Evolutionary conservation across 345 rosid species (phyloP).

Genomic region (Jatropha curcas): DNA sequence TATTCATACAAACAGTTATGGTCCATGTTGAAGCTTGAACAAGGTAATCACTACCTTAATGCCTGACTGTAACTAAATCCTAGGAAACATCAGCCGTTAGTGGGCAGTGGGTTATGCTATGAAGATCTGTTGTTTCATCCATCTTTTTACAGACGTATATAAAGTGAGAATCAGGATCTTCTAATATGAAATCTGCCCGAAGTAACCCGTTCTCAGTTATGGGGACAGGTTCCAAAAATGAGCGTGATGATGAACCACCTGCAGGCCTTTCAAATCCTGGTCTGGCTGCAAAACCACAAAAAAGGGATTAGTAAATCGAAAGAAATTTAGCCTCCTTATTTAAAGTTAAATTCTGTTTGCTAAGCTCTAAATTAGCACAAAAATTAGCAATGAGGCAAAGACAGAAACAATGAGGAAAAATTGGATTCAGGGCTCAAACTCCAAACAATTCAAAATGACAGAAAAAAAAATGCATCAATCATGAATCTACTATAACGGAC

Average conservation of each 20-base stretch:
- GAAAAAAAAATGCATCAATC: not conserved
- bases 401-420: not conserved
- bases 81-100: conserved; percentile 41
- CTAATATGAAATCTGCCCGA: conserved; percentile 62
- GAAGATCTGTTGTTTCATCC: conserved; percentile 35
- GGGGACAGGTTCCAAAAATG: conserved; percentile 67
- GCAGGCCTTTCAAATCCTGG: conserved; percentile 66
- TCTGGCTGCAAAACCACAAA: conserved; percentile 58
- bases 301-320: not conserved
- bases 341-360: not conserved
- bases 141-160: conserved; percentile 74
- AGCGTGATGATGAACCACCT: conserved; percentile 43
- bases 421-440: not conserved
- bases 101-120: conserved; percentile 37
- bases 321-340: no score
- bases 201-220: conserved; percentile 64
- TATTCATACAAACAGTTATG: conserved; percentile 15
- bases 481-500: not conserved
- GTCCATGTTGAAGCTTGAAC: conserved; percentile 16
- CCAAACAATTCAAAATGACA: no score
- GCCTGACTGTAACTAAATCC: not conserved
- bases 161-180: conserved; percentile 93
- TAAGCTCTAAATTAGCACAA: not conserved
- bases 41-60: conserved; percentile 2
- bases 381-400: not conserved